A percentile compares a stretch with the other conserved stretches of the same genome.
These are phyloP conservation scores for Agrocybe pediades DNA, from an alignment of 768 basidiomycete genomes.

Conservation along the genomic window DNA sequence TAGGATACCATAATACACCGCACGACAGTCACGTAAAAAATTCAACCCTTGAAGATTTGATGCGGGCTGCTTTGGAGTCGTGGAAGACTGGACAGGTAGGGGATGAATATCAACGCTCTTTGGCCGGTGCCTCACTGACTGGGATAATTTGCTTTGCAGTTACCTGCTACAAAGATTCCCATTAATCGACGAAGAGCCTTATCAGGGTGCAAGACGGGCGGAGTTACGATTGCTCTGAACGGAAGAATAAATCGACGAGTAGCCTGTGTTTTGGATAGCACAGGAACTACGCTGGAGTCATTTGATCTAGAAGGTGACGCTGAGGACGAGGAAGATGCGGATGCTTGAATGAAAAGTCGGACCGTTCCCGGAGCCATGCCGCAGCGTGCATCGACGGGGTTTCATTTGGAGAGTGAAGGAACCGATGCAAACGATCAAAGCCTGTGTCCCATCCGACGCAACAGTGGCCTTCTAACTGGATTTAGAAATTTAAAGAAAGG, in stretches of 20 bases:
- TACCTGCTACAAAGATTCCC: slow-evolving; percentile 47
- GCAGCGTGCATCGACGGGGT: slow-evolving; percentile 27
- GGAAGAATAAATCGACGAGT: slow-evolving; percentile 74
- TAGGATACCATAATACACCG: slow-evolving; percentile 59
- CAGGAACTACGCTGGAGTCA: slow-evolving; percentile 66
- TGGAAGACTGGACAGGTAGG: slow-evolving; percentile 69
- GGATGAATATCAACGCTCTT: slow-evolving; percentile 22
- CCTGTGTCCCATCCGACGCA: slow-evolving; percentile 39
- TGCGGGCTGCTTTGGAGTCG: slow-evolving; percentile 53
- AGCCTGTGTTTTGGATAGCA: slow-evolving; percentile 69
- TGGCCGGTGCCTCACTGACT: slow-evolving; percentile 30
- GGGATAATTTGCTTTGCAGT: slow-evolving; percentile 37
- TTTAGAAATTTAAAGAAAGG: slow-evolving; percentile 34
- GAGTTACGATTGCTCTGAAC: slow-evolving; percentile 68
- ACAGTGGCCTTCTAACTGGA: slow-evolving; percentile 41
- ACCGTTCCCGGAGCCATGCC: slow-evolving; percentile 21
- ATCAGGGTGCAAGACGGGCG: slow-evolving; percentile 50
- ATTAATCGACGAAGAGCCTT: slow-evolving; percentile 62
- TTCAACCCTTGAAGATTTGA: slow-evolving; percentile 65
- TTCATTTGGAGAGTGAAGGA: slow-evolving; percentile 25
- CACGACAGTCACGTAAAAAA: slow-evolving; percentile 51
- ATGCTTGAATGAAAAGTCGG: slow-evolving; percentile 29
- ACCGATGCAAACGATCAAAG: slow-evolving; percentile 27
- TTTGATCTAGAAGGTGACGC: slow-evolving; percentile 78
- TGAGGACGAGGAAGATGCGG: slow-evolving; percentile 48